Percentiles rank a stretch among this genome's conserved stretches.
Conservation (phyloP, 305 asterid species). For the Galium porrigens region DNA sequence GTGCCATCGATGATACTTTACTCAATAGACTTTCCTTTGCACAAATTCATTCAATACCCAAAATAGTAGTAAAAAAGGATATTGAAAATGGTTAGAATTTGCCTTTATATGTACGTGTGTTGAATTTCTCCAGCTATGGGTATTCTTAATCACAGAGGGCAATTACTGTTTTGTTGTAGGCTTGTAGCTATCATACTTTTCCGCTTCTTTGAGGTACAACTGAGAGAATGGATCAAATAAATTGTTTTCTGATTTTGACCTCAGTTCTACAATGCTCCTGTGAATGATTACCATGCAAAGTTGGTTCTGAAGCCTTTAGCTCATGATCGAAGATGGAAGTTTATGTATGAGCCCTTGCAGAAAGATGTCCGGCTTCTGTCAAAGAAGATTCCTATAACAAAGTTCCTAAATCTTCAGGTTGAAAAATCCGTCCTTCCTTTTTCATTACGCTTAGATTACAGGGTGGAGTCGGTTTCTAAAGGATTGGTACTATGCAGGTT, state of each 20-base stretch:
- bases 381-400: conserved; percentile 73
- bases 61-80: not conserved
- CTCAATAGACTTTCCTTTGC: not conserved
- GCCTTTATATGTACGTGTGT: not conserved
- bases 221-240: not conserved
- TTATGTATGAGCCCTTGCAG: conserved; percentile 63
- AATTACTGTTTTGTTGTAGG: not conserved
- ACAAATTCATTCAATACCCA: not conserved
- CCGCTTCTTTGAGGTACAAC: not conserved
- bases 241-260: conserved; percentile 14
- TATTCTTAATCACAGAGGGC: not conserved
- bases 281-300: conserved; percentile 62
- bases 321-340: conserved; percentile 64
- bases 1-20: not conserved
- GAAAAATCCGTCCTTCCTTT: conserved; percentile 8
- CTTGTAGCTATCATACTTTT: not conserved
- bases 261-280: conserved; percentile 70
- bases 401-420: conserved; percentile 85
- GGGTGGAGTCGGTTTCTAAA: not conserved
- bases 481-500: conserved; percentile 32
- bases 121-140: not conserved
- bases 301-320: conserved; percentile 61
- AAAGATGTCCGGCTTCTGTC: conserved; percentile 87
- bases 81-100: too few species aligned
- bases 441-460: not conserved